Percentiles rank a stretch among this genome's conserved stretches.
Conservation (phyloP, 2,329 filamentous ascomycete species). For the Trichoderma sp. region DNA sequence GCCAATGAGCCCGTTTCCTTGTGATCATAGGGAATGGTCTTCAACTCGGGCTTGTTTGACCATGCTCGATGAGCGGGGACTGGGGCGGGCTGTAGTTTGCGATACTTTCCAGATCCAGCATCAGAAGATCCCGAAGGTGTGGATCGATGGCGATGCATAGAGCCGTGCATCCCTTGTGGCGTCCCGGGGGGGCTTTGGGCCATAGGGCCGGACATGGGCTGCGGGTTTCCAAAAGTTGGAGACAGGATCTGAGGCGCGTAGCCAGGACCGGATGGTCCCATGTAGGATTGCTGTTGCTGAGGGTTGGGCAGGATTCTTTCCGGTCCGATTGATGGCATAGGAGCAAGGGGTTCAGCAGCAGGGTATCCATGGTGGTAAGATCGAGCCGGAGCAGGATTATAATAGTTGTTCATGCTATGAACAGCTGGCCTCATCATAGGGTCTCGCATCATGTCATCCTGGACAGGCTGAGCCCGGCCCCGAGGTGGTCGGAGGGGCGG, state of each 20-base stretch:
- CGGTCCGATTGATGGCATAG: slow-evolving; percentile 30
- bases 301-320: slow-evolving; percentile 38
- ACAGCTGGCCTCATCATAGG: slow-evolving; percentile 31
- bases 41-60: slow-evolving; percentile 50
- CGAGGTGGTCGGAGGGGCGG: slow-evolving; percentile 40
- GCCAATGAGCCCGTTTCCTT: slow-evolving; percentile 57
- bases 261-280: slow-evolving; percentile 35
- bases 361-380: slow-evolving; percentile 34
- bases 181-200: slow-evolving; percentile 38
- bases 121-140: slow-evolving; percentile 40
- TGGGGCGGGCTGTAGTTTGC: slow-evolving; percentile 58
- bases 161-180: slow-evolving; percentile 31
- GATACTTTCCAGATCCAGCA: slow-evolving; percentile 46
- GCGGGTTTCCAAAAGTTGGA: slow-evolving; percentile 36
- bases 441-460: slow-evolving; percentile 35
- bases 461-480: slow-evolving; percentile 34
- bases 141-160: slow-evolving; percentile 36
- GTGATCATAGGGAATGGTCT: slow-evolving; percentile 58
- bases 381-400: slow-evolving; percentile 30
- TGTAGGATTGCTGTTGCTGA: slow-evolving; percentile 33
- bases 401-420: slow-evolving; percentile 32
- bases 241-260: slow-evolving; percentile 36
- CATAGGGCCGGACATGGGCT: slow-evolving; percentile 31
- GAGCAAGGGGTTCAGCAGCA: slow-evolving; percentile 31
- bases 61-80: slow-evolving; percentile 51